A percentile compares a stretch with the other conserved stretches of the same genome.
These are phyloP conservation scores for Annulohypoxylon bovei DNA, from an alignment of 495 filamentous ascomycete genomes.

Conservation along the genomic window DNA sequence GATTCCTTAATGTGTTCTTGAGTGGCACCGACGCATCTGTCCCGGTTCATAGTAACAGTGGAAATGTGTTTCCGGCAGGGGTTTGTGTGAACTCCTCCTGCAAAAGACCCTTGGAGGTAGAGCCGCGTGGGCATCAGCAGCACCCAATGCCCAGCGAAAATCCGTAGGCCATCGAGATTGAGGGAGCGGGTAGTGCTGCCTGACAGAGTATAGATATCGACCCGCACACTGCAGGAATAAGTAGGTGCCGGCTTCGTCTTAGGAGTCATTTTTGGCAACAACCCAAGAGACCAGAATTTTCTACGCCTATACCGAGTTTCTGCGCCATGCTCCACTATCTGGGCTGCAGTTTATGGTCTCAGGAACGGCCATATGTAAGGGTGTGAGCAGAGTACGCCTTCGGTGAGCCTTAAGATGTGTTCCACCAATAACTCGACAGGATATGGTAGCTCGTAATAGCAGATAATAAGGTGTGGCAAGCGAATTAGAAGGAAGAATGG, in stretches of 20 bases:
- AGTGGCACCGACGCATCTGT: slow-evolving; percentile 37
- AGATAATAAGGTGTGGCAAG: slow-evolving; percentile 19
- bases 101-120: slow-evolving; percentile 30
- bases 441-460: slow-evolving; percentile 21
- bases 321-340: slow-evolving; percentile 40
- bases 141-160: slow-evolving; percentile 29
- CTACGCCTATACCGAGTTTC: slow-evolving; percentile 25
- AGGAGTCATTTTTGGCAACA: slow-evolving; percentile 20
- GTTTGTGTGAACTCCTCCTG: slow-evolving; percentile 33
- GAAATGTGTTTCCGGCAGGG: slow-evolving; percentile 35
- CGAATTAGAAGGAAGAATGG: slow-evolving; percentile 20
- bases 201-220: slow-evolving; percentile 34
- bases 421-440: slow-evolving; percentile 33
- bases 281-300: slow-evolving; percentile 22
- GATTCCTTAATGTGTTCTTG: slow-evolving; percentile 34
- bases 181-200: slow-evolving; percentile 32
- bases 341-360: slow-evolving; percentile 39
- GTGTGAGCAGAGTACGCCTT: slow-evolving; percentile 37
- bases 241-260: slow-evolving; percentile 21
- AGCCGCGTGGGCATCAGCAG: slow-evolving; percentile 29
- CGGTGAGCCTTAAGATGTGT: slow-evolving; percentile 37
- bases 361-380: slow-evolving; percentile 37
- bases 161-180: slow-evolving; percentile 21
- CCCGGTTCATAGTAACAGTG: slow-evolving; percentile 33
- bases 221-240: slow-evolving; percentile 23